Percentiles rank a stretch among this genome's conserved stretches.
Evolutionary conservation across 176 grass and related monocot species (phyloP).

Genomic region (Triticum monococcum): DNA sequence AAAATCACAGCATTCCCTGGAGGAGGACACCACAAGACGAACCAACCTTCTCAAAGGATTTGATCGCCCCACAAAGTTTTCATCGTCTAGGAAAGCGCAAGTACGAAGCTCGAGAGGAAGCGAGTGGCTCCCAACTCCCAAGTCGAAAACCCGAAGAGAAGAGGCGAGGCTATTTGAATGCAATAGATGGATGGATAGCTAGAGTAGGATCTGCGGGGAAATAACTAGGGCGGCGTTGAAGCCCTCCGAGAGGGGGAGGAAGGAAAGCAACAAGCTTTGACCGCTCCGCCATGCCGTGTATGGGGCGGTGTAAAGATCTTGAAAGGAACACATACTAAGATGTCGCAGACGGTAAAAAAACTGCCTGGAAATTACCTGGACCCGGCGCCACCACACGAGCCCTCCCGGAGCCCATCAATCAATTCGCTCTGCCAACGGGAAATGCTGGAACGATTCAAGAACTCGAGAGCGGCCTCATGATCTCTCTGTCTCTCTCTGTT

Average conservation of each 20-base stretch:
- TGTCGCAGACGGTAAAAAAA: conserved; percentile 31
- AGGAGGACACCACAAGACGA: not conserved
- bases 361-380: conserved; percentile 35
- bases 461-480: conserved; percentile 12
- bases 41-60: not conserved
- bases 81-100: conserved; percentile 9
- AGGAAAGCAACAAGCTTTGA: conserved; percentile 68
- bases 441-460: conserved; percentile 19
- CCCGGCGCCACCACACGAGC: conserved; percentile 25
- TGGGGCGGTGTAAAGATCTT: conserved; percentile 53
- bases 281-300: conserved; percentile 41
- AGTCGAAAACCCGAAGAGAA: conserved; percentile 16
- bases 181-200: conserved; percentile 25
- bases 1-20: not conserved
- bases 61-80: conserved; percentile 21
- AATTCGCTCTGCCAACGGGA: not conserved
- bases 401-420: conserved; percentile 20
- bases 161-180: conserved; percentile 42
- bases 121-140: not conserved
- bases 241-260: conserved; percentile 40
- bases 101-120: conserved; percentile 17
- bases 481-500: not conserved
- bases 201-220: conserved; percentile 44
- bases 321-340: conserved; percentile 46
- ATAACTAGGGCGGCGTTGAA: conserved; percentile 48